Base-by-base conservation (phyloP, 257 asterid species). In the Capsicum rhomboideum region DNA sequence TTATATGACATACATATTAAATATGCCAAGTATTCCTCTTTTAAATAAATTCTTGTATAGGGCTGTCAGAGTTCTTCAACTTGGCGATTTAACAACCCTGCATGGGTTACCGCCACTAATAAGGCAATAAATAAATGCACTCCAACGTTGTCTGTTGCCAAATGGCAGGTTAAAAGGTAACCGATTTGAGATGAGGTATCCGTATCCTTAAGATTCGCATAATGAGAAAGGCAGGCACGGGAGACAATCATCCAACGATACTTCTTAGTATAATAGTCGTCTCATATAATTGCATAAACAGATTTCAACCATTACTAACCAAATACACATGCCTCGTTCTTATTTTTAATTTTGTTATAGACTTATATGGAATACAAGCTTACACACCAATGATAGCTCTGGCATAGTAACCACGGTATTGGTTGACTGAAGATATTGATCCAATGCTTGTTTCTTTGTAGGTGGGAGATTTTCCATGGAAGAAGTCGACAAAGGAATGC, bases 351-450 rank as follows among this genome's bases (percentile, higher is more conserved):
- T 26, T 49, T 75, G 23, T 16, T 16, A 42, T 50, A 46, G 44
- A 49, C 21, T 75, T 75, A 13, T 14, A 75, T 16, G 61, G 44
- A 84, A 80, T 61, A 28, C 64, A 89, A 79, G 86, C 77, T 81
- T 74, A 87, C 94, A 50, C 89, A 96, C 99, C 98, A 96, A 75
- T 80, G 98, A 97, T 82, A 94, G 84, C 84, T 89, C 97, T 29
- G 87, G 84, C 83, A 80, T 82, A 78, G 88, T 89, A 84, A 55
- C 90, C 56, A 89, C 85, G 66, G 87, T 42, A 83, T 86, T 87
- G 82, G 88, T 56, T 83, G 83, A 80, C 90, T 85, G 91, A 55
- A 86, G 87, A 82, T 86, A 85, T 81, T 82, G 90, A 89, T 90
- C 94, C 87, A 85, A 83, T 64, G 97, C 92, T 86, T 74, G 97